Evolutionary conservation across 163 green algal species (phyloP), one percentile per base, ranked within the genome.

Genomic region (Chloromonas sp.): DNA sequence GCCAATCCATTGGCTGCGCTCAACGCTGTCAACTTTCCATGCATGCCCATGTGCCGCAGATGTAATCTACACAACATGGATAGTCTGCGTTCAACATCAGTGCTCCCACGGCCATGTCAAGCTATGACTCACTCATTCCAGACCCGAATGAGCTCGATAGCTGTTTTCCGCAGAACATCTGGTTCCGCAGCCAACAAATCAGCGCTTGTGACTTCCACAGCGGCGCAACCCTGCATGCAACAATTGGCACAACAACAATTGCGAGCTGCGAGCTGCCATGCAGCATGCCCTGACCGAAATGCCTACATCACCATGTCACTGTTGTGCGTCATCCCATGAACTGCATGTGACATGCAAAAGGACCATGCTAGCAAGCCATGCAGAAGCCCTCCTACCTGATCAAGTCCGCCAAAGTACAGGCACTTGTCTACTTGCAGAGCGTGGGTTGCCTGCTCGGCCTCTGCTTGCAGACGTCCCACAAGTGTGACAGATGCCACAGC

Each of bases 361-460:
- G 14, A n/a, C 11, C 62, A 85, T 71, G 5, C 8, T 60, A 58
- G 13, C 62, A 15, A 5, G 82, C 36, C 36, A 36, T 36, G 36
- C 36, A 36, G 36, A 36, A 36, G 36, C 36, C 36, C 36, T 74
- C 88, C 36, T 78, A 93, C 88, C 58, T 92, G 88, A 81, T 93
- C 92, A 36, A 97, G 88, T 57, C 92, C 92, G 0, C 92, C 93
- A 58, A 96, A 95, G 85, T 96, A 96, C 86, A 97, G 91, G 84
- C 89, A 94, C 82, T 91, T 86, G 2, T 96, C 90, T 5, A 95
- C 81, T 8, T 88, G 8, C 2, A 98, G 86, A 60, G 89, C 82
- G 70, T 87, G 81, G 60, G 89, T 60, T 11, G 83, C 88, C 61
- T 90, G 87, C 58, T 85, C 70, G 1, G 8, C 14, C 58, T 85